Evolutionary conservation across 768 basidiomycete species (phyloP), one percentile per base, ranked within the genome.

Genomic region (Boletus rex-veris): DNA sequence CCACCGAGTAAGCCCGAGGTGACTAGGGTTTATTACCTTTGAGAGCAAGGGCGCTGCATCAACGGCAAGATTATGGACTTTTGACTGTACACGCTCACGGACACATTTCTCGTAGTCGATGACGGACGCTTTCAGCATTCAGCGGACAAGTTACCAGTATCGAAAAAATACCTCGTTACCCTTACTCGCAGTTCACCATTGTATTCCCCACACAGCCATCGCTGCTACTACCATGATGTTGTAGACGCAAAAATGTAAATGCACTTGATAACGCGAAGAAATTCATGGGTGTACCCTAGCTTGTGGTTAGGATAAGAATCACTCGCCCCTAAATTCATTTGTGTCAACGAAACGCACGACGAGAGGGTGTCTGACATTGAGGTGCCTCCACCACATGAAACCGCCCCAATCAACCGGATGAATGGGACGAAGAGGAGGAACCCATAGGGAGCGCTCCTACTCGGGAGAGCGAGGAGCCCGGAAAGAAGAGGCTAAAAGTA

Each of bases 1-100:
- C 86, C 35, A 79, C 79, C 41, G 86, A 88, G 77, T 88, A 81
- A 76, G 66, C 38, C 43, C 24, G 39, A 33, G 40, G 39, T 45
- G 38, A 15, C 26, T 10, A 3, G 7, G 42, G 35, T 38, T 46
- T 7, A 21, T 36, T 42, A 16, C 19, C 40, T 55, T 45, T 12
- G 39, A 28, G 31, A 36, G 28, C 21, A 42, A n/a, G 33, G 36
- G 36, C 21, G 43, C 37, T 44, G 15, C 48, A 48, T 46, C 33
- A 16, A 37, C 48, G 37, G 18, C 44, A 50, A 45, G 18, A 18
- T 52, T 52, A 44, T 38, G 64, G 52, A 71, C 57, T 57, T 55
- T 39, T 52, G 54, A 50, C 43, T 57, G 58, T 57, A 63, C 50
- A 44, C 45, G 46, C 19, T 52, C 57, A 68, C 19, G 64, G 62